Evolutionary conservation across 164 flowering plant species (phyloP), one percentile per base, ranked within the genome.

Genomic region (Umbellularia californica): DNA sequence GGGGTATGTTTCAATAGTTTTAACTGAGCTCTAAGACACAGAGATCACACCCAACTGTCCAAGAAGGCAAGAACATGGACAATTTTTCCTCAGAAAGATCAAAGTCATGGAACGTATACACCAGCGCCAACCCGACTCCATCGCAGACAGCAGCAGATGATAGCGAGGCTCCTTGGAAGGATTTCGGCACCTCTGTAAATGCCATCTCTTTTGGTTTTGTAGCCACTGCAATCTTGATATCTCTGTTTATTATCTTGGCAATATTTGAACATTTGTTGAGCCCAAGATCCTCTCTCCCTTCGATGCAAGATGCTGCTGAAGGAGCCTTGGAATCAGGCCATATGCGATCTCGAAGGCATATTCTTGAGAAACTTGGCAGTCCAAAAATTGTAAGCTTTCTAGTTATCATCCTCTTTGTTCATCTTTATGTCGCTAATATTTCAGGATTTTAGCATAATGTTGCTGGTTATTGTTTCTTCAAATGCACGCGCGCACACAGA

Each of bases 211-310:
- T 92, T 58, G 97, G 98, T 5, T 88, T 94, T 73, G 95, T 92
- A 20, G 98, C 98, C n/a, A 94, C 95, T 3, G 98, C 97, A 25
- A 87, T 94, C 74, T 78, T 94, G 72, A 88, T 94, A 65, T 92
- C 92, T 25, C 84, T 94, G 97, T 94, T 94, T 76, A 84, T 94
- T 13, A 85, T 94, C 77, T 90, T 94, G 98, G 98, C 97, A 73
- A 88, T 92, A 28, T 89, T 92, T 62, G 97, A 94, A 68, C 95
- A 92, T 80, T 75, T 94, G 70, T 87, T 92, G 68, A 83, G 87
- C 78, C 90, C 95, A 52, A 84, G 68, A 74, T 75, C 84, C 3
- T 58, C 87, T 50, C 84, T 81, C 72, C 69, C 89, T 64, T 83
- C 89, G 14, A 70, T 88, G 19, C 81, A 68, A 58, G 80, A 75